These are phyloP conservation scores for Diversispora epigaea DNA, from an alignment of 192 early-diverging fungal species.

Conservation along the genomic window DNA sequence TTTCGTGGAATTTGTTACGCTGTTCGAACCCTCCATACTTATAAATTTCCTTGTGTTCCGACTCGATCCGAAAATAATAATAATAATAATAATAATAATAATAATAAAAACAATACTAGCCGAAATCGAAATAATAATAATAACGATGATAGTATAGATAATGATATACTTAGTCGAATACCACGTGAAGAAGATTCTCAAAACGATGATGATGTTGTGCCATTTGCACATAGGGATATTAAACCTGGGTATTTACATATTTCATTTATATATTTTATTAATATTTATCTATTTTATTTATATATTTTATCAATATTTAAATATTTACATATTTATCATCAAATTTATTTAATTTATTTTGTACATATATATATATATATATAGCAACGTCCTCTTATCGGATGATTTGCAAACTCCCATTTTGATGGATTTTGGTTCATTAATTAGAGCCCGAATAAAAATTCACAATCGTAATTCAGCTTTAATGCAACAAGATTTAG, in stretches of 20 bases:
- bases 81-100: too few relatives aligned
- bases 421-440: conserved; percentile 79
- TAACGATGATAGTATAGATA: background rate
- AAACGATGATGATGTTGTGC: conserved; percentile 41
- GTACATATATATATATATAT: background rate
- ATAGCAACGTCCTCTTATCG: conserved; percentile 62
- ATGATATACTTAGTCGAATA: background rate
- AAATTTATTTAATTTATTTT: background rate
- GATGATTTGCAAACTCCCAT: conserved; percentile 67
- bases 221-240: conserved; percentile 73
- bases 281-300: conserved; percentile 1
- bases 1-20: conserved; percentile 63
- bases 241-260: conserved; percentile 55
- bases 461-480: conserved; percentile 59
- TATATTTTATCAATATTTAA: background rate
- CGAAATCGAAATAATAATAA: background rate
- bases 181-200: conserved; percentile 26
- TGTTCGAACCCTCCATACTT: conserved; percentile 56
- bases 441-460: conserved; percentile 54
- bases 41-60: conserved; percentile 46
- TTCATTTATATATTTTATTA: too few relatives aligned
- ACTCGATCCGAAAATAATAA: conserved; percentile 36
- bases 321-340: background rate
- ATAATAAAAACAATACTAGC: too few relatives aligned
- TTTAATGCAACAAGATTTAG: conserved; percentile 68